Conservation (phyloP, 2,329 filamentous ascomycete species). For the Chaetomium strumarium region DNA sequence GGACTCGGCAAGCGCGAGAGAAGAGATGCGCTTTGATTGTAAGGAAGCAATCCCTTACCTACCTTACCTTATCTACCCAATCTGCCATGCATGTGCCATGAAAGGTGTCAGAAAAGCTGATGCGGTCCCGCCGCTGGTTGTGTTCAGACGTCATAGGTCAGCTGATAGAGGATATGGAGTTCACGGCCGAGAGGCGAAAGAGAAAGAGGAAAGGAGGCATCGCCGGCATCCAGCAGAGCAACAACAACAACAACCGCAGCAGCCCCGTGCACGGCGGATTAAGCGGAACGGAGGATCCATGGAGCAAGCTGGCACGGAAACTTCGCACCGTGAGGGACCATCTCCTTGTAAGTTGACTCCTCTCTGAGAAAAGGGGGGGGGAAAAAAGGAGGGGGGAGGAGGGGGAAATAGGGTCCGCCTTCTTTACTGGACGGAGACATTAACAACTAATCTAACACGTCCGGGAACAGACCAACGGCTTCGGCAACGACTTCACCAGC, state of each 20-base stretch:
- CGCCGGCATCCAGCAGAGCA: not conserved
- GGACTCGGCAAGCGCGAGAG: conserved; percentile 35
- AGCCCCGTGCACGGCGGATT: conserved; percentile 5
- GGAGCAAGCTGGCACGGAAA: conserved; percentile 17
- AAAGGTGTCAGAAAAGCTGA: not conserved
- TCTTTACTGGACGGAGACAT: not conserved
- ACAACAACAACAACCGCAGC: not conserved
- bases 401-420: not conserved
- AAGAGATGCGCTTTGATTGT: conserved; percentile 32
- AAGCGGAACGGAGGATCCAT: conserved; percentile 14
- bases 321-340: conserved; percentile 10
- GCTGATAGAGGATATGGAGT: conserved; percentile 29
- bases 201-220: not conserved
- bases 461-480: conserved; percentile 7
- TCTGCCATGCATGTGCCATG: too few relatives aligned
- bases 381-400: not conserved
- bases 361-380: not conserved
- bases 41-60: not conserved
- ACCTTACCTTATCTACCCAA: too few relatives aligned
- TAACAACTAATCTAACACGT: not conserved
- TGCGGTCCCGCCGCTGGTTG: too few relatives aligned
- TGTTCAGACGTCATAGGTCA: conserved; percentile 24
- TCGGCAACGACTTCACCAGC: conserved; percentile 10
- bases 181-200: conserved; percentile 26
- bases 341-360: conserved; percentile 9